phyloP scores from a whole-genome alignment of 2,329 filamentous ascomycete species.

The Leptographium radiaticola region DNA sequence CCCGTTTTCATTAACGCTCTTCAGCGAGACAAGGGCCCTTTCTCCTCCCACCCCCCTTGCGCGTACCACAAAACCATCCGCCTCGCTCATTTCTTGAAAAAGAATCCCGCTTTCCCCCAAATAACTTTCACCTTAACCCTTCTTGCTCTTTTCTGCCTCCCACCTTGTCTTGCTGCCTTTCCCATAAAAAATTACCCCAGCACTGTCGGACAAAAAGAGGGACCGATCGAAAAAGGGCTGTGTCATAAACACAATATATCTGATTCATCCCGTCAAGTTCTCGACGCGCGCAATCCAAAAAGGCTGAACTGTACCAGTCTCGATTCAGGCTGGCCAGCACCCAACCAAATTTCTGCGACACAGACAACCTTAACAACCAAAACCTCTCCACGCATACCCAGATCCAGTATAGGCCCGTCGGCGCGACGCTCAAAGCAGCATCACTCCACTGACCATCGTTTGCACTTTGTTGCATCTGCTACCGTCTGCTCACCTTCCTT shows the following conservation, averaged over 20 bases:
- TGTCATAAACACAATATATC: not conserved
- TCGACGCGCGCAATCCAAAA: not conserved
- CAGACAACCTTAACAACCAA: constrained; percentile 25
- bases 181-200: not conserved
- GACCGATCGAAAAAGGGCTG: not conserved
- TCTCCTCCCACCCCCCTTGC: constrained; percentile 7
- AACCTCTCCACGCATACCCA: constrained; percentile 41
- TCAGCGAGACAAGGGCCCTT: constrained; percentile 8
- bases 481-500: constrained; percentile 3
- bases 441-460: constrained; percentile 44
- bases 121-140: constrained; percentile 11
- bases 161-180: not conserved
- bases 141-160: constrained; percentile 4
- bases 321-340: constrained; percentile 29
- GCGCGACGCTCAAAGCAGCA: constrained; percentile 53
- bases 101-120: constrained; percentile 12
- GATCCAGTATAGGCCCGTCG: constrained; percentile 53
- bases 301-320: constrained; percentile 27
- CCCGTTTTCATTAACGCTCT: constrained; percentile 11
- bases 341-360: constrained; percentile 45
- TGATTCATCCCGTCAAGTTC: not conserved
- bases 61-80: constrained; percentile 10
- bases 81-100: constrained; percentile 9
- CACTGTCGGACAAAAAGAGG: not conserved
- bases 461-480: constrained; percentile 26